Base-by-base conservation (phyloP, 129 eudicot species). In the Escallonia herrerae region DNA sequence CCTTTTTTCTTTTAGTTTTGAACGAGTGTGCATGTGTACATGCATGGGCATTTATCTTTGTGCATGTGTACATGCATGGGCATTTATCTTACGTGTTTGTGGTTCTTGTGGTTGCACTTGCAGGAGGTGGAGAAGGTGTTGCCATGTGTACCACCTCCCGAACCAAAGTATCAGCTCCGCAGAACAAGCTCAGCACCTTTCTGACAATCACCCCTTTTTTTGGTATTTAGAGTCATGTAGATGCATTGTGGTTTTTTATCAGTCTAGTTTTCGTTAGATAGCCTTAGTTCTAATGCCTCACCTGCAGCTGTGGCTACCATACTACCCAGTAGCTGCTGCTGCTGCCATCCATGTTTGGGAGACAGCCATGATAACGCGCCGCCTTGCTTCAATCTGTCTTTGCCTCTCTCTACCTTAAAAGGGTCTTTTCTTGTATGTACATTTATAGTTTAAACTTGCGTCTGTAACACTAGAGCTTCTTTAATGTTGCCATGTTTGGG, bases 51-150 rank as follows among this genome's bases (percentile, higher is more conserved):
- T n/a, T n/a, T n/a, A n/a, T n/a, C n/a, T n/a, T n/a, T n/a, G n/a
- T n/a, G n/a, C n/a, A n/a, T n/a, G n/a, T n/a, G n/a, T n/a, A n/a
- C n/a, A n/a, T 22, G 33, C 33, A 22, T 22, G 33, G 33, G 1
- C 33, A 22, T 22, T 22, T 22, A 22, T 22, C 33, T 22, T 22
- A 22, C 33, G 33, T 22, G 33, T 22, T 22, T 22, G 14, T 51
- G 56, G 56, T 3, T 12, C 12, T 76, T 65, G 63, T 40, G n/a
- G 60, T 58, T n/a, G 69, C 59, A 40, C 13, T 77, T 55, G 76
- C 82, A 90, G 97, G 90, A 89, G 66, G 64, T 77, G 66, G 90
- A 89, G 81, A 81, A 77, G 79, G 76, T 74, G 55, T 77, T 90
- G 89, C 91, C 97, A 8, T 54, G 67, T 68, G 65, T 83, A 65